These are phyloP conservation scores for Acanthochlamys bracteata DNA, from an alignment of 106 monocot species.

Conservation along the genomic window DNA sequence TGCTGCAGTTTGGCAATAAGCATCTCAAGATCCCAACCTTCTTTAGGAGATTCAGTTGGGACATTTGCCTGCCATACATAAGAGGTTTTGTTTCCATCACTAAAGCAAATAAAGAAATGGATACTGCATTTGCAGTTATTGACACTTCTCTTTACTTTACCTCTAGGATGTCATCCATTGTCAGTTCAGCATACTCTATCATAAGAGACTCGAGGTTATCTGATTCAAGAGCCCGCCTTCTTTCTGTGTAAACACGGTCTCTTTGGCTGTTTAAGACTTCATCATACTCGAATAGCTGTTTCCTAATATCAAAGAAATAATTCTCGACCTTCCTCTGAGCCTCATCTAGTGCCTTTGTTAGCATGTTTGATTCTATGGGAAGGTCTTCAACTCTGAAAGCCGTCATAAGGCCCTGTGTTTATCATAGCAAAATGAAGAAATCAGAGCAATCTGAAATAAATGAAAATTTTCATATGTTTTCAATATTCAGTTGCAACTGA, in stretches of 20 bases:
- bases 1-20: constrained; percentile 91
- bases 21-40: constrained; percentile 76
- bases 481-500: too few species aligned
- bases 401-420: constrained; percentile 82
- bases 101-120: too few species aligned
- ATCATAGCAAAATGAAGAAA: neutral
- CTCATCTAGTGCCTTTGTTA: constrained; percentile 93
- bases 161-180: constrained; percentile 98
- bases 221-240: constrained; percentile 81
- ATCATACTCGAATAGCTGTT: constrained; percentile 94
- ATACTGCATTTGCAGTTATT: too few species aligned
- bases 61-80: constrained; percentile 84
- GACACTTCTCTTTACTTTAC: too few species aligned
- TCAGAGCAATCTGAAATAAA: too few species aligned
- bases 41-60: constrained; percentile 47
- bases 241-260: constrained; percentile 84
- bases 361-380: constrained; percentile 90
- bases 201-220: constrained; percentile 66
- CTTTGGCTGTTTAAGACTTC: constrained; percentile 95
- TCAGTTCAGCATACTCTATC: constrained; percentile 85
- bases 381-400: constrained; percentile 97
- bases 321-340: constrained; percentile 98
- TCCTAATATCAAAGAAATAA: constrained; percentile 95
- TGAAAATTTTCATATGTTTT: too few species aligned
- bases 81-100: too few species aligned